Evolutionary conservation across 2,329 filamentous ascomycete genomes (phyloP), one percentile per base, ranked within the genome.

Genomic region (Penicillium sp.): DNA sequence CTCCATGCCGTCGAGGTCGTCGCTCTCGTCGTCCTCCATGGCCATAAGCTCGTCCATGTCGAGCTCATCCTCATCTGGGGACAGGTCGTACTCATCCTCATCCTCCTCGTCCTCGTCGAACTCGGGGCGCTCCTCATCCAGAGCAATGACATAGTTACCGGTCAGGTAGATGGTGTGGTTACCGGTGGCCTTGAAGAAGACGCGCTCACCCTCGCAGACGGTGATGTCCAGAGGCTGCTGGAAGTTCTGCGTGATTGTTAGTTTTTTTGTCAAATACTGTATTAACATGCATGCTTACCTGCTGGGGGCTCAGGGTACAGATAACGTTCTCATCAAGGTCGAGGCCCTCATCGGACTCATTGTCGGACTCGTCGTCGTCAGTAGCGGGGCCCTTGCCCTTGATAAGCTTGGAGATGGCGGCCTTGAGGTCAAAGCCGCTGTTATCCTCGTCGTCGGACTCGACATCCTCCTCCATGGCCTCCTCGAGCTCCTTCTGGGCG

Each of bases 171-270:
- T 78, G 55, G 86, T 82, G 78, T 96, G 89, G 53, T 87, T 93
- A 62, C 93, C 93, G 52, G 81, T 84, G 57, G 95, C 89, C 66
- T 87, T 81, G 77, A 98, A 97, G 79, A 87, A 95, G 57, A 96
- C 85, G 60, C 82, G 82, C 78, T 98, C 93, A 59, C 86, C 81
- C 69, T 95, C 87, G 62, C 81, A 83, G 67, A 98, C 82, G 55
- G 87, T 93, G 70, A 98, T 88, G 72, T 98, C 89, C 49, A 98
- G 82, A 39, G 93, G 75, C 74, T 98, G 94, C 74, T 98, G 93
- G 79, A 86, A 95, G 76, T 87, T 82, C 93, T 97, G 62, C 37
- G 16, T 34, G 35, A 34, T 6, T 13, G 18, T 58, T 45, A 55
- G 44, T 45, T 26, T 45, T 26, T 20, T 24, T 8, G 13, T 29